Evolutionary conservation across 345 rosid genomes (phyloP).

Genomic region (Raphanus sativus): DNA sequence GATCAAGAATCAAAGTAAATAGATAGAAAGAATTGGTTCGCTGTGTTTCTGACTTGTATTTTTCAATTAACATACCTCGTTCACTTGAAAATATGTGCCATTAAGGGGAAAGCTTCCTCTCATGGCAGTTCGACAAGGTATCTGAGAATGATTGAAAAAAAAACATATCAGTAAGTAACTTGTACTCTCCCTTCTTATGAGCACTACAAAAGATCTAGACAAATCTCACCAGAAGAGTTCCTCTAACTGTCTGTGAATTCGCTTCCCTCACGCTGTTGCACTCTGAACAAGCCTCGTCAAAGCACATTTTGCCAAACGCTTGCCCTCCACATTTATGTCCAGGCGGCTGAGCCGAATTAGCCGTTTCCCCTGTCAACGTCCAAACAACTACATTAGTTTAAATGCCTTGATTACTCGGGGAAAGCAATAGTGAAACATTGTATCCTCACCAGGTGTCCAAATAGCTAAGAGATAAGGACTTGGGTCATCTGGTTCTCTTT

Average conservation of each 20-base stretch:
- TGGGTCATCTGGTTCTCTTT: constrained; percentile 81
- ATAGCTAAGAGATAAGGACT: constrained; percentile 92
- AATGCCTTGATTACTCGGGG: constrained; percentile 14
- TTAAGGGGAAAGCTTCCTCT: constrained; percentile 93
- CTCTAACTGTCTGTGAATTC: constrained; percentile 71
- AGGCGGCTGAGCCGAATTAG: constrained; percentile 62
- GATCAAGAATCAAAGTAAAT: constrained; percentile 5
- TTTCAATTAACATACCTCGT: constrained; percentile 51
- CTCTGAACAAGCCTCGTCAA: constrained; percentile 63
- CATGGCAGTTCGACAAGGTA: constrained; percentile 95
- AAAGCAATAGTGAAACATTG: constrained; percentile 2
- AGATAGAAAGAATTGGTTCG: not conserved
- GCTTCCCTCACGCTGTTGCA: constrained; percentile 77
- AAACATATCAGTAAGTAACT: constrained; percentile 23
- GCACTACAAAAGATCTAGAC: constrained; percentile 13
- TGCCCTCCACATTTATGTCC: constrained; percentile 51
- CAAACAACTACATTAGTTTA: constrained; percentile 18
- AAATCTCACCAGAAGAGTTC: constrained; percentile 77
- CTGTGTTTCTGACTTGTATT: not conserved
- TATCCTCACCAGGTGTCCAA: constrained; percentile 86
- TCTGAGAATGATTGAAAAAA: constrained; percentile 44
- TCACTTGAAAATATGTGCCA: constrained; percentile 94
- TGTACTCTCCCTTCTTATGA: constrained; percentile 16
- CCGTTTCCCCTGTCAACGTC: constrained; percentile 72
- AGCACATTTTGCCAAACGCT: constrained; percentile 58